Conservation (phyloP, 306 rosid species). For the Pyrus bretschneideri region DNA sequence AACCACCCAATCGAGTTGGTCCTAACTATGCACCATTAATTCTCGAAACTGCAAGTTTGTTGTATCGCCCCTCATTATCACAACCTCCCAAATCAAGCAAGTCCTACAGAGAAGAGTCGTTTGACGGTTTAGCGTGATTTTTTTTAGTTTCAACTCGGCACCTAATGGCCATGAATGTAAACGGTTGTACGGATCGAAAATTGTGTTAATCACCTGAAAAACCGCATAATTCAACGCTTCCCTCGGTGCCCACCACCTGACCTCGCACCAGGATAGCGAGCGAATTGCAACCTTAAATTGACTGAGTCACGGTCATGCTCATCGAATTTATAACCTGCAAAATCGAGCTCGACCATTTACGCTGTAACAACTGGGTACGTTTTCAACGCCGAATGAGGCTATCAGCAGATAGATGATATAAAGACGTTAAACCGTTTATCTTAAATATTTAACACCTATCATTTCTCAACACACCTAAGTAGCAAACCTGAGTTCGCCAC, state of each 20-base stretch:
- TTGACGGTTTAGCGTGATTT: constrained; percentile 55
- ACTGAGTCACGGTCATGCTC: constrained; percentile 93
- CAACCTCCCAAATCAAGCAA: constrained; percentile 42
- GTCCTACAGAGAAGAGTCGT: constrained; percentile 75
- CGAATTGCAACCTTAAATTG: constrained; percentile 92
- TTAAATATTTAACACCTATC: constrained; percentile 29
- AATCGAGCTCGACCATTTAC: constrained; percentile 74
- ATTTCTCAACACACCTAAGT: constrained; percentile 23
- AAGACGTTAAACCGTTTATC: constrained; percentile 37
- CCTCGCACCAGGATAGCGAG: constrained; percentile 99
- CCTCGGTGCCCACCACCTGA: constrained; percentile 96
- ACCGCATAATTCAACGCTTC: constrained; percentile 68
- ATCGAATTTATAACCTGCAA: constrained; percentile 99
- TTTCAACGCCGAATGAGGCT: constrained; percentile 45
- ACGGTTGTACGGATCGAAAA: constrained; percentile 37
- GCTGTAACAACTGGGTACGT: constrained; percentile 44
- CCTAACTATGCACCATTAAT: constrained; percentile 50
- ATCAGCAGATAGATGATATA: constrained; percentile 41
- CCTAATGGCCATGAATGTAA: constrained; percentile 33
- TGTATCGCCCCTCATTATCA: constrained; percentile 47
- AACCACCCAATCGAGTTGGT: constrained; percentile 22
- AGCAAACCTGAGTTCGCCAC: constrained; percentile 18
- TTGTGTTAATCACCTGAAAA: constrained; percentile 64
- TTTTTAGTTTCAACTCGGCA: constrained; percentile 31
- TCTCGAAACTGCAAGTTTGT: constrained; percentile 41